Evolutionary conservation across 2,329 filamentous ascomycete species (phyloP), one percentile per base, ranked within the genome.

Genomic region (Bipolaris sorokiniana): DNA sequence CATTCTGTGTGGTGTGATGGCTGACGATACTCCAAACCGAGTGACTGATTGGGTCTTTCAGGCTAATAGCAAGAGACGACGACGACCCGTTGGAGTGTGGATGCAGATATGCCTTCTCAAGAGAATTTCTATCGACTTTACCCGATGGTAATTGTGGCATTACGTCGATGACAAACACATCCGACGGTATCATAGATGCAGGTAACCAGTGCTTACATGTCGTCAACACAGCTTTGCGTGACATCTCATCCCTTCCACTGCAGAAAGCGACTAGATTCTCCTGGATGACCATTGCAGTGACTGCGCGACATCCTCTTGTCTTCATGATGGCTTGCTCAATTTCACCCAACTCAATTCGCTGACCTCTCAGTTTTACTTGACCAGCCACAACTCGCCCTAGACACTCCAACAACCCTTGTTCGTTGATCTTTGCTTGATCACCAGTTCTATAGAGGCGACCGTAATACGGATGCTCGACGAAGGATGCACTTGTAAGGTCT

Each of bases 291-390:
- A 86, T 82, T 1, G 87, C 90, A 13, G 88, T 83, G 1, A 86
- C 88, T 45, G 84, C 84, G 59, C 88, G 87, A 45, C 91, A 78
- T 9, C 63, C 67, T 22, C 69, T 53, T 7, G 70, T 50, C 50
- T 67, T 75, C 40, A 68, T 59, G 6, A 76, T 64, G 16, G 65
- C 65, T 38, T 77, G 68, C 58, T 78, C 75, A n/a, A 79, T 70
- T 50, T 79, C 91, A 0, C 90, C 90, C 4, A 95, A 84, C 69
- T 95, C 90, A 48, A 96, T 84, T 47, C 92, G 83, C 75, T 96
- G 92, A 1, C 92, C 92, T 51, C 92, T 85, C 7, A 97, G 81
- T 76, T 97, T 97, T 48, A 97, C 88, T 74, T 97, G 93, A 0
- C 91, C 92, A 48, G 86, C 86, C 2, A 85, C 84, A 11, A 97